Percentiles rank a stretch among this genome's conserved stretches.
Evolutionary conservation across 768 basidiomycete species (phyloP).

Genomic region (Leucosporidium scottii): DNA sequence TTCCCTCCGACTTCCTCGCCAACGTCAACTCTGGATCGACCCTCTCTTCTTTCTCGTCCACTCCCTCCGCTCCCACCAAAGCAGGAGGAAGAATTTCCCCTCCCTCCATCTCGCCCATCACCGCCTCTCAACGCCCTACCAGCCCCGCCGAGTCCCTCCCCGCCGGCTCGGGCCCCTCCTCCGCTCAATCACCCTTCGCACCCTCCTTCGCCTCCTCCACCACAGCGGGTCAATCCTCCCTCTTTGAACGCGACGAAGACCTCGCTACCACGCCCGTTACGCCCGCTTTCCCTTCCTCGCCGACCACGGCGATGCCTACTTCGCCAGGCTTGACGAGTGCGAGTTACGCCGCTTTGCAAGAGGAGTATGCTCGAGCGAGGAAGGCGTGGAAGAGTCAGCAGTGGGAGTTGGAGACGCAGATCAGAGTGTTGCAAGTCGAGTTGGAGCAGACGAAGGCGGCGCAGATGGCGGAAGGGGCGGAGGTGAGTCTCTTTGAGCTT

Average conservation of each 20-base stretch:
- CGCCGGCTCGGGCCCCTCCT: background rate
- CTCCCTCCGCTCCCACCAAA: too few relatives aligned
- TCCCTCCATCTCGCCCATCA: background rate
- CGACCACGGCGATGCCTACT: too few relatives aligned
- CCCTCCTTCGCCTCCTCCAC: slow-evolving; percentile 18
- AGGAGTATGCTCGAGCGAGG: slow-evolving; percentile 6
- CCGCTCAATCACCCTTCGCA: background rate
- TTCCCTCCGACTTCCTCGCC: slow-evolving; percentile 27
- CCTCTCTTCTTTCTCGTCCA: too few relatives aligned
- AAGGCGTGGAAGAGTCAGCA: slow-evolving; percentile 3
- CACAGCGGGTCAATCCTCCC: slow-evolving; percentile 5
- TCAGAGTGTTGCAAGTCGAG: slow-evolving; percentile 14
- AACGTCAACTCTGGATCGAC: background rate
- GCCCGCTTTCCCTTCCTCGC: slow-evolving; percentile 9
- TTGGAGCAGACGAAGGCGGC: slow-evolving; percentile 7
- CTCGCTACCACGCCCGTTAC: slow-evolving; percentile 18
- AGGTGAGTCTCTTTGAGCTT: too few relatives aligned
- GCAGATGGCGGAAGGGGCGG: background rate
- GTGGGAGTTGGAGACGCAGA: slow-evolving; percentile 20
- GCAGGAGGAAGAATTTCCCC: background rate
- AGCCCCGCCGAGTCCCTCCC: background rate
- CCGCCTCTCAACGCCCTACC: background rate
- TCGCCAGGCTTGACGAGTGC: background rate
- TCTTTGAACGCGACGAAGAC: slow-evolving; percentile 14
- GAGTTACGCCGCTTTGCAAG: slow-evolving; percentile 5